Evolutionary conservation across 345 rosid species (phyloP), one percentile per base, ranked within the genome.

Genomic region (Toxicodendron radicans): DNA sequence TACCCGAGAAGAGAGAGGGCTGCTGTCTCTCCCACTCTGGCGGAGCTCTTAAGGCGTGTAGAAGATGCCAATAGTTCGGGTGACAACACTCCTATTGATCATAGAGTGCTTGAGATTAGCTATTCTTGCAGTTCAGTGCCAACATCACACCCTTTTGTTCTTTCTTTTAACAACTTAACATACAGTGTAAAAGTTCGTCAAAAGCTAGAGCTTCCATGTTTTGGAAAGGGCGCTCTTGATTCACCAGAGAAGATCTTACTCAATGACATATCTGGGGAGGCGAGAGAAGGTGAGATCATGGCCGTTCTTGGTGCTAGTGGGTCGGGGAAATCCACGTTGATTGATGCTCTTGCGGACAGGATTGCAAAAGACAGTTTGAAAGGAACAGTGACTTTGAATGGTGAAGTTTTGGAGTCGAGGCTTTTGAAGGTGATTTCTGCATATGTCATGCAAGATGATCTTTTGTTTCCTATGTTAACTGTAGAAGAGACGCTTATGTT

Each of bases 301-400:
- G 99, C 97, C 4, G 96, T 95, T 71, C 91, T 95, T 38, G 98
- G 99, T 4, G 93, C 98, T 4, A 93, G 96, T 66, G 99, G 99
- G 20, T 91, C 99, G 0, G 98, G 99, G 9, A 95, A 95, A 74
- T 95, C 98, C 7, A 95, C 99, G 0, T 66, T 95, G 21, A 91
- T 95, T 5, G 99, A 95, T 64, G 99, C 99, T 21, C 86, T 95
- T 30, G 99, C 99, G 0, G 83, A 85, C 75, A 71, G 98, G 76
- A 95, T 95, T 64, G 79, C 94, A 0, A 90, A 83, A 79, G 97
- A 86, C 7, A 92, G 97, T 74, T 83, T 95, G 18, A 84, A 75
- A 76, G 99, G 99, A 13, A 77, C 94, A 1, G 85, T 95, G 66
- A 88, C 85, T 56, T 82, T 95, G 78, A 95, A 93, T 57, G 93